These are phyloP conservation scores for Globisporangium apiculatum DNA, from an alignment of 352 stramenopile genomes.

Conservation along the genomic window DNA sequence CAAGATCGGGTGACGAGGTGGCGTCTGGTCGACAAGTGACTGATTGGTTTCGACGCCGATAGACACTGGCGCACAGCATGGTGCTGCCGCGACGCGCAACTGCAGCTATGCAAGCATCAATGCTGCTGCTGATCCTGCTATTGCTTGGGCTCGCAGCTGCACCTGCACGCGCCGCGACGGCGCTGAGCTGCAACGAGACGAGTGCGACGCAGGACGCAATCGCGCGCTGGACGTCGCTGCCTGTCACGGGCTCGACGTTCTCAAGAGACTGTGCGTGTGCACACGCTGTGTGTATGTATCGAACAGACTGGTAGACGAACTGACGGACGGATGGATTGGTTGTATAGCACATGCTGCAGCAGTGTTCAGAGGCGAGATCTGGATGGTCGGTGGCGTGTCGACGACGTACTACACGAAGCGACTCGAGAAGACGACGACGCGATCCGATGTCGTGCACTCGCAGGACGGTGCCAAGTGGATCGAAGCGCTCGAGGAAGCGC, in stretches of 20 bases:
- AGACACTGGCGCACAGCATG: too few species aligned
- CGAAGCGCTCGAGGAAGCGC: conserved; percentile 63
- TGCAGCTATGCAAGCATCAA: background rate
- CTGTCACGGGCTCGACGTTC: conserved; percentile 37
- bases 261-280: conserved; percentile 46
- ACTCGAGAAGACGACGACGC: conserved; percentile 55
- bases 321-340: background rate
- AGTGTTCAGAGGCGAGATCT: conserved; percentile 53
- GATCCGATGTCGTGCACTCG: conserved; percentile 60
- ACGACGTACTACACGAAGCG: conserved; percentile 68
- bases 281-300: background rate
- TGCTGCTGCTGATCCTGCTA: background rate
- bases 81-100: background rate
- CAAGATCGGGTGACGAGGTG: conserved; percentile 1
- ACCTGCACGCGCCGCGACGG: conserved; percentile 4
- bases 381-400: conserved; percentile 71
- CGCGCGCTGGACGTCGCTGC: conserved; percentile 39
- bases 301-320: background rate
- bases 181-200: conserved; percentile 48
- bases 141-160: background rate
- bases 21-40: background rate
- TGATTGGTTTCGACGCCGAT: too few species aligned
- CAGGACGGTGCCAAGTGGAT: conserved; percentile 50
- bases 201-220: conserved; percentile 30
- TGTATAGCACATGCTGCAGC: conserved; percentile 51